Conservation (phyloP, 202 grass and related monocot genomes). For the Alloteropsis angusta region DNA sequence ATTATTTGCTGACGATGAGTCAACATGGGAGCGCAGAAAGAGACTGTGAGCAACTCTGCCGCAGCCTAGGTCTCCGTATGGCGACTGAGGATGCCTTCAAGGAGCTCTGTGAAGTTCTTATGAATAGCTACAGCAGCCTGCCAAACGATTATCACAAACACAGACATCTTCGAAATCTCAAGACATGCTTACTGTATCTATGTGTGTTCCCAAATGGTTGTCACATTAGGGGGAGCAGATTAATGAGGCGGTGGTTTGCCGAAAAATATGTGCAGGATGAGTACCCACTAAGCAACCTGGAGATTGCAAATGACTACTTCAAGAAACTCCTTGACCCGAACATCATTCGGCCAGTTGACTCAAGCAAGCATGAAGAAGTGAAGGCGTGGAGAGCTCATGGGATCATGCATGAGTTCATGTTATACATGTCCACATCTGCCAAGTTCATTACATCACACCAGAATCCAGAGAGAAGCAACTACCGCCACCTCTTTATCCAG, state of each 20-base stretch:
- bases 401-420: constrained; percentile 13
- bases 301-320: not conserved
- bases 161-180: too few relatives aligned
- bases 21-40: not conserved
- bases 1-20: not conserved
- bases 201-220: not conserved
- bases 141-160: not conserved
- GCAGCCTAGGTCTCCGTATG: not conserved
- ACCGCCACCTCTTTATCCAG: not conserved
- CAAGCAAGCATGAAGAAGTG: not conserved
- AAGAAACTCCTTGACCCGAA: not conserved
- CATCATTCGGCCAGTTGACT: not conserved
- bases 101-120: not conserved
- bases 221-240: not conserved
- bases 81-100: not conserved
- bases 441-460: not conserved
- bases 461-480: not conserved
- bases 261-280: not conserved
- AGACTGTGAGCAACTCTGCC: not conserved
- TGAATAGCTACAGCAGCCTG: not conserved
- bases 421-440: not conserved
- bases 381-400: constrained; percentile 9
- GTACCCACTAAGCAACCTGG: not conserved
- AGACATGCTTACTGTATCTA: not conserved
- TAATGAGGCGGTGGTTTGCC: not conserved